A percentile compares a stretch with the other conserved stretches of the same genome.
phyloP scores from a whole-genome alignment of 306 rosid species.

The Vigna hirtella region DNA sequence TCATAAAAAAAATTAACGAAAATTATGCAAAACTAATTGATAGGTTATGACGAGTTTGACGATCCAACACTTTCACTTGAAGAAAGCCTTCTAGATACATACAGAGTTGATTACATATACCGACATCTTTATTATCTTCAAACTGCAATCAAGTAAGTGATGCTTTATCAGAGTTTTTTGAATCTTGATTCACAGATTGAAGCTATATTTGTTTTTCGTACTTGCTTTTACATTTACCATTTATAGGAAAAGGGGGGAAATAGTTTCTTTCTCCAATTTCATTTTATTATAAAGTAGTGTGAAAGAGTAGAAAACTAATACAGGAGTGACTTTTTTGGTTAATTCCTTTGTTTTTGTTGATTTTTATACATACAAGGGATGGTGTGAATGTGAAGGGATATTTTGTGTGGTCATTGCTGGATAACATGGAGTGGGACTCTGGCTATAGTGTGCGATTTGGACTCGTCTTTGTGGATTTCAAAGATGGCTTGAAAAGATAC shows the following conservation, averaged over 20 bases:
- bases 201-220: no score
- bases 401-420: slow-evolving; percentile 66
- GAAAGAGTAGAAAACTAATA: not conserved
- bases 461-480: slow-evolving; percentile 53
- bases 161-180: not conserved
- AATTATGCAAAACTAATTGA: slow-evolving; percentile 17
- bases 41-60: slow-evolving; percentile 51
- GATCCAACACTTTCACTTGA: slow-evolving; percentile 50
- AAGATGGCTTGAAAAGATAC: slow-evolving; percentile 55
- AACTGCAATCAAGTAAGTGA: slow-evolving; percentile 55
- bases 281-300: not conserved
- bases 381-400: slow-evolving; percentile 63
- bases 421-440: slow-evolving; percentile 60
- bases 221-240: no score
- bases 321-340: not conserved
- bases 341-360: not conserved
- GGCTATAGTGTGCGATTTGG: slow-evolving; percentile 63
- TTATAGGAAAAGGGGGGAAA: no score
- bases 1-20: not conserved
- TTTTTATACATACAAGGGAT: slow-evolving; percentile 29
- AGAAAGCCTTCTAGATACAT: slow-evolving; percentile 49
- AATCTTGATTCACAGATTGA: not conserved
- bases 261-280: not conserved
- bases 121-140: slow-evolving; percentile 50
- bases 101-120: slow-evolving; percentile 48